A percentile compares a stretch with the other conserved stretches of the same genome.
phyloP scores from a whole-genome alignment of 2,329 filamentous ascomycete genomes.

The Blumeria hordei region DNA sequence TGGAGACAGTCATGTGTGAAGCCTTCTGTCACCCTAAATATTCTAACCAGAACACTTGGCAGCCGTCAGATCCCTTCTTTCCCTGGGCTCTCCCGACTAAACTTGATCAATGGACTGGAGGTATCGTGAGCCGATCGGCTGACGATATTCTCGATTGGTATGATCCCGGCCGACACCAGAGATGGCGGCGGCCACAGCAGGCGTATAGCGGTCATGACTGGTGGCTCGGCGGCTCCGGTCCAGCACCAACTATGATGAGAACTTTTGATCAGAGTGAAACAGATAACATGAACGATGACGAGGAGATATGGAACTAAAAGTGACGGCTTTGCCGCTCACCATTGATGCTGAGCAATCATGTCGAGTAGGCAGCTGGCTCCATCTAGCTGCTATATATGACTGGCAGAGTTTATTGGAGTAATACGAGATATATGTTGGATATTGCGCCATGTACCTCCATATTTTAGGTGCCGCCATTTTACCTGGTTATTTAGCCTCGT shows the following conservation, averaged over 20 bases:
- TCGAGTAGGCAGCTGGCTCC: too few relatives aligned
- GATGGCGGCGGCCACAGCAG: not conserved
- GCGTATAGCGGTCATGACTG: not conserved
- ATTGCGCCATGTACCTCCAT: too few relatives aligned
- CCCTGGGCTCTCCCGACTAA: slow-evolving; percentile 36
- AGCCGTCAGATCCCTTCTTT: slow-evolving; percentile 32
- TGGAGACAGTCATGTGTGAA: slow-evolving; percentile 29
- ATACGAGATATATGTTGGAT: too few relatives aligned
- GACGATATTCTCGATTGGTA: slow-evolving; percentile 1
- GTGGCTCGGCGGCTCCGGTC: not conserved
- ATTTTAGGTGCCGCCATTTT: too few relatives aligned
- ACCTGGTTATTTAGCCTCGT: too few relatives aligned
- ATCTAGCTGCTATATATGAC: too few relatives aligned
- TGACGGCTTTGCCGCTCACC: too few relatives aligned
- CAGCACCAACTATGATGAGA: not conserved
- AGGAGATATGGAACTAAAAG: not conserved
- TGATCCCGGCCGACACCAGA: not conserved
- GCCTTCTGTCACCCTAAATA: slow-evolving; percentile 28
- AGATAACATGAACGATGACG: not conserved
- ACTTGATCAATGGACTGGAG: slow-evolving; percentile 30
- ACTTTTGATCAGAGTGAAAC: not conserved
- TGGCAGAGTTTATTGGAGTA: too few relatives aligned
- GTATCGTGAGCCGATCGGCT: slow-evolving; percentile 4
- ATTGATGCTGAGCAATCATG: too few relatives aligned
- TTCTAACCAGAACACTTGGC: slow-evolving; percentile 25